Percentiles rank a stretch among this genome's conserved stretches.
phyloP scores from a whole-genome alignment of 139 green algal genomes.

The Chlorella vulgaris region DNA sequence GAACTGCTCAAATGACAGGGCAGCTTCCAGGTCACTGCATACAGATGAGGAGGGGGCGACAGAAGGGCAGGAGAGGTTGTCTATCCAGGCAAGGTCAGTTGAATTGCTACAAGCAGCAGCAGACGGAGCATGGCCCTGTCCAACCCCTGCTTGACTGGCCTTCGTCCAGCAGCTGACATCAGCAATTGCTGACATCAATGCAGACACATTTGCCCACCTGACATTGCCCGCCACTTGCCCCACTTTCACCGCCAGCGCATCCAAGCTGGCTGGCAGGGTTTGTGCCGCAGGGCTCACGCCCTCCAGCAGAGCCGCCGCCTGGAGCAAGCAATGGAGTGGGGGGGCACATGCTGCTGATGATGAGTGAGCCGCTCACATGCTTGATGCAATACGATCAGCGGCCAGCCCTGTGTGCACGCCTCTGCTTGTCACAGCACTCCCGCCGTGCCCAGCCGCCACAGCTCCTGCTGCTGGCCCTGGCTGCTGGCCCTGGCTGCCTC shows the following conservation, averaged over 20 bases:
- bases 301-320: not conserved
- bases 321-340: not conserved
- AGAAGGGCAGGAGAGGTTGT: not conserved
- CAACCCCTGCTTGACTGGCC: too few relatives aligned
- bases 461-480: too few relatives aligned
- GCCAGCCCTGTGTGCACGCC: too few relatives aligned
- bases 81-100: too few relatives aligned
- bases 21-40: constrained; percentile 4
- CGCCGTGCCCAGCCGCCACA: too few relatives aligned
- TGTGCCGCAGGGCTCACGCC: not conserved
- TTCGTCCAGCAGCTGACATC: too few relatives aligned
- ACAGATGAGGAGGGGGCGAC: not conserved
- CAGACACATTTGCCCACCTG: not conserved
- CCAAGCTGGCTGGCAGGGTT: constrained; percentile 20
- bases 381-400: too few relatives aligned
- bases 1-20: constrained; percentile 11
- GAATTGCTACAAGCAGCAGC: too few relatives aligned
- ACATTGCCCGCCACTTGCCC: not conserved
- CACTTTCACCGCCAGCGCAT: not conserved
- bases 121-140: too few relatives aligned
- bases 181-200: not conserved
- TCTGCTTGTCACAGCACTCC: too few relatives aligned
- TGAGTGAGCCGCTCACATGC: too few relatives aligned
- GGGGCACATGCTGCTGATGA: not conserved
- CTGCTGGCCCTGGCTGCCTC: too few relatives aligned